A percentile compares a stretch with the other conserved stretches of the same genome.
phyloP scores from a whole-genome alignment of 768 basidiomycete genomes.

The Leccinum ochraceum region DNA sequence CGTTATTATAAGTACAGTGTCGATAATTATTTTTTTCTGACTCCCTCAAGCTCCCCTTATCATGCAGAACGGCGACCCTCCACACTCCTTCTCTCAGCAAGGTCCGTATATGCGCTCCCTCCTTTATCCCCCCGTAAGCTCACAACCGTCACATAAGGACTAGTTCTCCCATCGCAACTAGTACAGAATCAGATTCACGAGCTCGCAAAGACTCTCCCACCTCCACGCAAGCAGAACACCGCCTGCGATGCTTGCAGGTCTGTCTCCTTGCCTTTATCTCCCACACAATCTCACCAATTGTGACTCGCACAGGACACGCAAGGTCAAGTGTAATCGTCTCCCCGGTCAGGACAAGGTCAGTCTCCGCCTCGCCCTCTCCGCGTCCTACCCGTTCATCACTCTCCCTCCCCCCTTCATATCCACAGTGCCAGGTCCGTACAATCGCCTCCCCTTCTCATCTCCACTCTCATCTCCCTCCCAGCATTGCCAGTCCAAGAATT shows the following conservation, averaged over 20 bases:
- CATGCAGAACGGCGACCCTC: conserved; percentile 33
- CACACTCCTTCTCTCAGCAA: conserved; percentile 37
- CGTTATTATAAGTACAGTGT: conserved; percentile 28
- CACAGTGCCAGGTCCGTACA: conserved; percentile 64
- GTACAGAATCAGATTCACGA: conserved; percentile 85
- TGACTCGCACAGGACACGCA: conserved; percentile 61
- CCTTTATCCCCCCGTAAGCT: not conserved
- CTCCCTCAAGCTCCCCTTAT: conserved; percentile 19
- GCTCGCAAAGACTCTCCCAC: conserved; percentile 74
- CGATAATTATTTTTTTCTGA: conserved; percentile 27
- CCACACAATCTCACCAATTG: conserved; percentile 3
- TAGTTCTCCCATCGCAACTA: conserved; percentile 61
- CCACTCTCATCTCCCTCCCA: conserved; percentile 31
- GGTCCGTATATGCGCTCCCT: conserved; percentile 17
- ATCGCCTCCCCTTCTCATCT: conserved; percentile 14
- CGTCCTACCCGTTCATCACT: conserved; percentile 7
- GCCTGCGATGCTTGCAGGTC: conserved; percentile 93
- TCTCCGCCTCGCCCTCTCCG: conserved; percentile 18
- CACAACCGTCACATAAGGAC: conserved; percentile 40
- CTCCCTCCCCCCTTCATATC: conserved; percentile 20
- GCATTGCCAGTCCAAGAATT: conserved; percentile 87
- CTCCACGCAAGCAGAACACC: conserved; percentile 90
- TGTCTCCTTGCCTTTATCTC: conserved; percentile 11
- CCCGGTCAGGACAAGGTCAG: conserved; percentile 81
- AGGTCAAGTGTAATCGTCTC: conserved; percentile 85